phyloP scores from a whole-genome alignment of 2,329 filamentous ascomycete species.

The Pseudodiploospora longispora region DNA sequence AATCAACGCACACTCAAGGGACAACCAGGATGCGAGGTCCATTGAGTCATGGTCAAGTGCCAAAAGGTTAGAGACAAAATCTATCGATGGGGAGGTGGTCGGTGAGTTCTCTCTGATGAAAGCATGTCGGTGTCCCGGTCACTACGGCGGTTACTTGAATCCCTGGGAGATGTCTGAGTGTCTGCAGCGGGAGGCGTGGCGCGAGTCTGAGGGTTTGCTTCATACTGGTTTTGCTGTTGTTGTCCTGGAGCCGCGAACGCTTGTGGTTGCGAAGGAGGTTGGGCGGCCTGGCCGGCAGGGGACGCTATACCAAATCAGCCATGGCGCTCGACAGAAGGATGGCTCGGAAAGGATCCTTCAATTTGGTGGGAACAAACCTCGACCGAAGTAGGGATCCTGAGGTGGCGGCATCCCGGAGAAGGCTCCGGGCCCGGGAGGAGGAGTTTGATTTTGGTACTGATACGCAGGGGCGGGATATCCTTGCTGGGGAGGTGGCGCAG shows the following conservation, averaged over 20 bases:
- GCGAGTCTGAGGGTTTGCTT: conserved; percentile 32
- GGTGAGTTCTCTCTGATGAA: conserved; percentile 30
- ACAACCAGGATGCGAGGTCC: conserved; percentile 3
- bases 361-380: conserved; percentile 46
- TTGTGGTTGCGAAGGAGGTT: conserved; percentile 16
- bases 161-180: conserved; percentile 30
- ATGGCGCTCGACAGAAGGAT: conserved; percentile 9
- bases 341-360: conserved; percentile 5
- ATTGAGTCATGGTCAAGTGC: conserved; percentile 12
- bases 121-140: conserved; percentile 35
- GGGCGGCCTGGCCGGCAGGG: conserved; percentile 36
- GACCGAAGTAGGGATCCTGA: conserved; percentile 48
- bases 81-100: conserved; percentile 30
- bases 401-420: conserved; percentile 34
- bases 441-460: conserved; percentile 28
- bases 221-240: conserved; percentile 34
- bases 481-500: conserved; percentile 21
- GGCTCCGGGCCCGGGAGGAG: conserved; percentile 22
- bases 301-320: conserved; percentile 44
- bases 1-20: conserved; percentile 22
- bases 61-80: conserved; percentile 6
- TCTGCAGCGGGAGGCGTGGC: conserved; percentile 28
- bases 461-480: conserved; percentile 25
- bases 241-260: conserved; percentile 37
- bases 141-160: conserved; percentile 31